Evolutionary conservation across 345 rosid species (phyloP), one percentile per base, ranked within the genome.

Genomic region (Conringia planisiliqua): DNA sequence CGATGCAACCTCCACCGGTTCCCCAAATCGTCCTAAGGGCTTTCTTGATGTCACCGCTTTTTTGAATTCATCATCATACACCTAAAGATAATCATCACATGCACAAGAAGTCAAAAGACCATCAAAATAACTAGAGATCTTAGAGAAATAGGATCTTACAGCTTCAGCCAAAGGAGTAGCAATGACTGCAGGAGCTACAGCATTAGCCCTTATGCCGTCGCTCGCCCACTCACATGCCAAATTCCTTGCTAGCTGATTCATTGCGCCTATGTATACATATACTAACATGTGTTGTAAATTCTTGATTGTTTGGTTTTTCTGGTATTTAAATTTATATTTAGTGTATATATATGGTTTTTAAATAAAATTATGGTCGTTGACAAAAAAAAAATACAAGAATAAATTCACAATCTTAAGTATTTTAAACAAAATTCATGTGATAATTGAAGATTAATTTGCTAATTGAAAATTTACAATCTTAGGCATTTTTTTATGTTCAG

Each of bases 1-100:
- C 2, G 81, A 67, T 7, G 91, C 78, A 3, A 84, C 89, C 70
- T 87, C 89, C 54, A 62, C 58, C 0, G 85, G 64, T 40, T 77
- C 82, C 29, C 84, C 87, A 0, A 52, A 16, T 10, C 86, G 84
- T 40, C 73, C 78, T 6, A 82, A 47, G 0, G 86, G 86, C 33
- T 79, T 79, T 50, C 78, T 72, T 6, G 82, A 40, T 5, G 3
- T 32, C 26, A 47, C 8, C 24, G 0, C 14, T 11, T 44, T 11
- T 24, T 43, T 27, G 22, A 43, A 64, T 18, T 44, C 27, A 29
- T 64, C 55, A 27, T 26, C 69, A 27, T 20, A 11, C 6, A 30
- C 30, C 65, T 60, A 13, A 14, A 58, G 27, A 60, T 17, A 12
- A 60, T 20, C 17, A 60, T 36, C 13, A 16, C 7, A 33, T 4